Conservation (phyloP, 352 stramenopile species). For the Globisporangium echinulatum region DNA sequence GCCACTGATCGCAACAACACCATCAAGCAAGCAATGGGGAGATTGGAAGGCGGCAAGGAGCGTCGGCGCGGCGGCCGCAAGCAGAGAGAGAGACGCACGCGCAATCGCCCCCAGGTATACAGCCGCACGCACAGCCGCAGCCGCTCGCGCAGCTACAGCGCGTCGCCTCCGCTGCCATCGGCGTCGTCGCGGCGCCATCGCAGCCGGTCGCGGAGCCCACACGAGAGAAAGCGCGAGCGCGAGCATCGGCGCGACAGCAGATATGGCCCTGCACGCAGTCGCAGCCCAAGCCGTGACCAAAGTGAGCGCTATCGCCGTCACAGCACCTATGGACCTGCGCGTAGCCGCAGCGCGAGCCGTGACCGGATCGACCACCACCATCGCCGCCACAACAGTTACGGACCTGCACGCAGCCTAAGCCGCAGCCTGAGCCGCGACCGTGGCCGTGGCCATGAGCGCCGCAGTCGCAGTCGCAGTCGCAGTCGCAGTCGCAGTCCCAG, state of each 20-base stretch:
- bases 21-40: neutral
- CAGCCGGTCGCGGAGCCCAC: conserved; percentile 9
- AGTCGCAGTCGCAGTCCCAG: conserved; percentile 10
- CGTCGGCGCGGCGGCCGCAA: conserved; percentile 11
- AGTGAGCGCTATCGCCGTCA: neutral
- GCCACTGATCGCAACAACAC: neutral
- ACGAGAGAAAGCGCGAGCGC: neutral
- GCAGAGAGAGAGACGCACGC: conserved; percentile 7
- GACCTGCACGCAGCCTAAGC: neutral
- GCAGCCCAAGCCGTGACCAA: conserved; percentile 8
- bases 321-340: neutral
- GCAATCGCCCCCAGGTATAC: conserved; percentile 1
- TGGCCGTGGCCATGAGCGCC: conserved; percentile 7
- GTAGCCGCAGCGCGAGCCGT: neutral
- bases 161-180: neutral
- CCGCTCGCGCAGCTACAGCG: conserved; percentile 16
- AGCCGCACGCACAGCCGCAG: conserved; percentile 5
- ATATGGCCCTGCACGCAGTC: conserved; percentile 1
- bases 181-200: neutral
- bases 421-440: conserved; percentile 11
- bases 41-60: neutral
- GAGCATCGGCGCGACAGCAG: neutral
- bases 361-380: neutral
- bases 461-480: conserved; percentile 12
- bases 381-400: neutral